Percentiles rank a stretch among this genome's conserved stretches.
These are phyloP conservation scores for maize (Zea mays) DNA, from an alignment of 176 grass and related monocot species.

Conservation along the genomic window Zm-B73-REFERENCE-NAM-5.0 NC_050102.1:166640001-166640500, in stretches of 20 bases:
- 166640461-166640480: neutral
- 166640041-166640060: too few species aligned
- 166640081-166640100: too few species aligned
- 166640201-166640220: neutral
- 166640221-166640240: neutral
- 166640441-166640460: slow-evolving; percentile 1
- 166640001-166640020: too few species aligned
- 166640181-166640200: neutral
- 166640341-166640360: neutral
- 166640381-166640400: slow-evolving; percentile 16
- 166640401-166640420: neutral
- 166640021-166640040: too few species aligned
- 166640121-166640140: too few species aligned
- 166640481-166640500: neutral
- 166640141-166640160: too few species aligned
- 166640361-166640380: neutral
- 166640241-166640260: slow-evolving; percentile 33
- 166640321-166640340: slow-evolving; percentile 32
- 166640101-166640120: too few species aligned
- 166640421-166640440: neutral
- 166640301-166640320: slow-evolving; percentile 49
- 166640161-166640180: too few species aligned
- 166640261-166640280: slow-evolving; percentile 32
- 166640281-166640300: slow-evolving; percentile 3
- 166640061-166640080: too few species aligned